A percentile compares a stretch with the other conserved stretches of the same genome.
Conservation (phyloP, 345 rosid genomes). For the Eutrema yunnanense region DNA sequence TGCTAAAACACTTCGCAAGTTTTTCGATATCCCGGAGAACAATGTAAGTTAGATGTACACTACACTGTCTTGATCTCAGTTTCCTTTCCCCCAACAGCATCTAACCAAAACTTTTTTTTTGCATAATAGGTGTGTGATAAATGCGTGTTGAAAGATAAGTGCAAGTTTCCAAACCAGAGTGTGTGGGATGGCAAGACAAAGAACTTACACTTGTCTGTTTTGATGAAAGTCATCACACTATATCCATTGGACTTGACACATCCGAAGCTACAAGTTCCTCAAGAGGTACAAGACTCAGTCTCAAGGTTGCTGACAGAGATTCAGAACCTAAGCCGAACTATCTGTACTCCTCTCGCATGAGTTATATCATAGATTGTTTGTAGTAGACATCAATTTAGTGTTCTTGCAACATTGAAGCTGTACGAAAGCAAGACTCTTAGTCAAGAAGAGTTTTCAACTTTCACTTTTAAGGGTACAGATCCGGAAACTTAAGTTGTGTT, state of each 20-base stretch:
- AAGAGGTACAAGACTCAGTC: constrained; percentile 51
- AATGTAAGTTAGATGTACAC: constrained; percentile 38
- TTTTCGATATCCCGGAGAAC: constrained; percentile 58
- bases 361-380: background rate
- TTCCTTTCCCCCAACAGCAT: background rate
- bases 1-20: constrained; percentile 67
- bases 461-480: background rate
- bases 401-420: background rate
- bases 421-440: background rate
- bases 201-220: constrained; percentile 42
- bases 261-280: constrained; percentile 42
- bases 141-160: constrained; percentile 54
- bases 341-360: constrained; percentile 28
- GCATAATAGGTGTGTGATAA: constrained; percentile 58
- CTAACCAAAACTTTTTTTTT: background rate
- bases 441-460: background rate
- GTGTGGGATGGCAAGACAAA: constrained; percentile 41
- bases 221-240: constrained; percentile 50
- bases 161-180: constrained; percentile 53
- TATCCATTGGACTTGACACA: constrained; percentile 54
- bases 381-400: background rate
- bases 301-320: constrained; percentile 44
- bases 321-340: constrained; percentile 46
- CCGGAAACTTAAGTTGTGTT: background rate
- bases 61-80: background rate